phyloP scores from a whole-genome alignment of 2,329 filamentous ascomycete genomes.

The Penicillium sp. region DNA sequence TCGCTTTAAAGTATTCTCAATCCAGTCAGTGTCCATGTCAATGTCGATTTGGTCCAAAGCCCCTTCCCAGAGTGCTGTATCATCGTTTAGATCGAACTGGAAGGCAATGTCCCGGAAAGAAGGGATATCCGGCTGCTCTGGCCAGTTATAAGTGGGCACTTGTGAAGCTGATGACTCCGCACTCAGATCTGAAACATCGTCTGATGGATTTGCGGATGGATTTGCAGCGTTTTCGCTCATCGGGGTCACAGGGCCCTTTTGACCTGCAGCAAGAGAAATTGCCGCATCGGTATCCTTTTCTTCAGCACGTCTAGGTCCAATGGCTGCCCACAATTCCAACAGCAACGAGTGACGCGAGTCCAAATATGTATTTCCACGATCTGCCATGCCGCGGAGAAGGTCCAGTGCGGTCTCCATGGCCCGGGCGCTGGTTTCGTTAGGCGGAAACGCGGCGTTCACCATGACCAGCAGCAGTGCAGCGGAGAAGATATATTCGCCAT shows the following conservation, averaged over 20 bases:
- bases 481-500: constrained; percentile 56
- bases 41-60: constrained; percentile 41
- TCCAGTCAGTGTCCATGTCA: constrained; percentile 44
- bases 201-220: constrained; percentile 4
- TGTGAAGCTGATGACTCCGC: background rate
- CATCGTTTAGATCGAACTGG: constrained; percentile 38
- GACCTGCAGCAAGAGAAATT: background rate
- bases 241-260: constrained; percentile 12
- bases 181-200: background rate
- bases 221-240: constrained; percentile 16
- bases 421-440: constrained; percentile 40
- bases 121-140: constrained; percentile 18
- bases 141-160: constrained; percentile 17
- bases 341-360: constrained; percentile 40
- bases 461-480: constrained; percentile 55
- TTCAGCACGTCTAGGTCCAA: constrained; percentile 21
- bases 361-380: constrained; percentile 53
- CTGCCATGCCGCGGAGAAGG: constrained; percentile 51
- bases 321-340: constrained; percentile 34
- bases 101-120: constrained; percentile 34
- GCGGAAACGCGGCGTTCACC: constrained; percentile 54
- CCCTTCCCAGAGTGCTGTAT: constrained; percentile 43
- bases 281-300: background rate
- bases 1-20: constrained; percentile 30
- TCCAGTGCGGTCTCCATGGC: constrained; percentile 49